Base-by-base conservation (phyloP, 176 grass and related monocot genomes). In the Themeda triandra region DNA sequence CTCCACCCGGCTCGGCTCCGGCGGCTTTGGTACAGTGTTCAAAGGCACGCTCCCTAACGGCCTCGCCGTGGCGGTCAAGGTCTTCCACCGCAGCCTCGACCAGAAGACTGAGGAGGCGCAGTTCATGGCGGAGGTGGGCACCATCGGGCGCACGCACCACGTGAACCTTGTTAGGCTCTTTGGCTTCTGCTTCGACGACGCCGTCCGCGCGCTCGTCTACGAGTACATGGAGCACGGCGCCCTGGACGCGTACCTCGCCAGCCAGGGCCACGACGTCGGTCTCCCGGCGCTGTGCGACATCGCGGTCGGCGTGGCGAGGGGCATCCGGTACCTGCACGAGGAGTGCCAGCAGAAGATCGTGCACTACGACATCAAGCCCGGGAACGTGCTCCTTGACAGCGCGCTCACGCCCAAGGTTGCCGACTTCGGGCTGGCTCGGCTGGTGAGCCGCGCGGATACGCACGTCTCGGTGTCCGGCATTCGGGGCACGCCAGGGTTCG, bases 271-370 rank as follows among this genome's bases (percentile, higher is more conserved):
- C 46, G 45, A 31, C 54, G 8, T 63, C 54, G 8, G 37, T 37
- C 1, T 33, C 18, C n/a, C 12, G 4, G 18, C 23, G n/a, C 65
- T 80, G 63, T 66, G 62, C 64, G 67, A 19, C 6, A 59, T 90
- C 14, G 78, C 88, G n/a, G 39, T 56, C 10, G 88, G 83, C 71
- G 84, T 83, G 4, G 88, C 88, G 5, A 56, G 66, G 23, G 88
- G 83, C 0, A 45, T 90, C 31, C 29, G 79, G 31, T 86, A 90
- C 79, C 73, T 88, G 21, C 90, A 92, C 46, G 73, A 88, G 62
- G 90, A 80, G 48, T 92, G 90, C 78, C 58, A 69, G n/a, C 54
- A 63, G 27, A 88, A 81, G 86, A 92, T 92, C 66, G 21, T 92
- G 13, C 90, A 86, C 73, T 83, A 71, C 82, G 90, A 92, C 46